phyloP scores from a whole-genome alignment of 2,329 filamentous ascomycete genomes.

The Bimuria novae-zelandiae region DNA sequence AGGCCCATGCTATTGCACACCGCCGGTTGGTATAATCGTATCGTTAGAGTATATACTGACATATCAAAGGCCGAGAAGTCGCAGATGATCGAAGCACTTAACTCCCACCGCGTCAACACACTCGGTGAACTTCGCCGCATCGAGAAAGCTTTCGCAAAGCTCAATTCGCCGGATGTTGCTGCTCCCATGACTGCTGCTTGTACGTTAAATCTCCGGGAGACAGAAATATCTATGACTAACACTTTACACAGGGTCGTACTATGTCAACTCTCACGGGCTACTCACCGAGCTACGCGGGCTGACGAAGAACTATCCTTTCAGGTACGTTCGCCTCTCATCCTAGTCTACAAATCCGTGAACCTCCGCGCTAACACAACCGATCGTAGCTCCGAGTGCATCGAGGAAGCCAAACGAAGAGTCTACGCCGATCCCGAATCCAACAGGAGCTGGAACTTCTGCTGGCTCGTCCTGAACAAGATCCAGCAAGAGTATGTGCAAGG shows the following conservation, averaged over 20 bases:
- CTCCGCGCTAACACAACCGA: neutral
- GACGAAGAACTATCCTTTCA: slow-evolving; percentile 69
- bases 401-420: slow-evolving; percentile 68
- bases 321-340: slow-evolving; percentile 23
- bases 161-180: slow-evolving; percentile 63
- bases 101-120: slow-evolving; percentile 72
- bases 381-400: slow-evolving; percentile 62
- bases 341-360: neutral
- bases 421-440: slow-evolving; percentile 67
- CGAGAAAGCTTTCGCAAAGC: slow-evolving; percentile 66
- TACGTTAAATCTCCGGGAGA: slow-evolving; percentile 19
- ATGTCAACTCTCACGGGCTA: slow-evolving; percentile 71
- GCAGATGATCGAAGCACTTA: slow-evolving; percentile 66
- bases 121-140: slow-evolving; percentile 73
- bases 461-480: slow-evolving; percentile 71
- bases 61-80: slow-evolving; percentile 50
- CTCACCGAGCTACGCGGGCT: slow-evolving; percentile 71
- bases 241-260: slow-evolving; percentile 57
- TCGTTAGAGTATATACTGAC: slow-evolving; percentile 11
- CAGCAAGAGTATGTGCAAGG: slow-evolving; percentile 61
- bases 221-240: neutral
- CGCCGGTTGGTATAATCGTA: too few species aligned
- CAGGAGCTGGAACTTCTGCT: slow-evolving; percentile 76
- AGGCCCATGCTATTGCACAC: too few species aligned
- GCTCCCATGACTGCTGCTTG: slow-evolving; percentile 73